Evolutionary conservation across 139 green algal species (phyloP).

Genomic region (Coelastrella sp.): DNA sequence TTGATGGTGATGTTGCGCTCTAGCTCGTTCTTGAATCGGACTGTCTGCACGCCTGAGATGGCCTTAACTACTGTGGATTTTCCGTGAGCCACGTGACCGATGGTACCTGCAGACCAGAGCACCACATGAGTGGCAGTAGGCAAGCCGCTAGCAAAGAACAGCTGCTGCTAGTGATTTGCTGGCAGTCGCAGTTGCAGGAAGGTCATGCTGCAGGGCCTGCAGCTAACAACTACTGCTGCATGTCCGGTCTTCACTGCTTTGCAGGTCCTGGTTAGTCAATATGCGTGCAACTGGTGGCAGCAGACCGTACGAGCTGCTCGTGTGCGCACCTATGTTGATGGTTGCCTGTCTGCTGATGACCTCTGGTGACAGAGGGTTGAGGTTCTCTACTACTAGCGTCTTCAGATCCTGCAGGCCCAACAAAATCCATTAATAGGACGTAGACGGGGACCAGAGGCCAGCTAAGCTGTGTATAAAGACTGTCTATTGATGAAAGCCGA

Average conservation of each 20-base stretch:
- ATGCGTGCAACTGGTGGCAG: too few relatives aligned
- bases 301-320: background rate
- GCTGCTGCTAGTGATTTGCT: background rate
- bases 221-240: background rate
- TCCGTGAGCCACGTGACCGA: constrained; percentile 99
- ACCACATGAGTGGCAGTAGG: too few relatives aligned
- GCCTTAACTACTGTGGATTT: constrained; percentile 99
- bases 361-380: constrained; percentile 97
- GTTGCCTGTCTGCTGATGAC: constrained; percentile 99
- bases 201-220: background rate
- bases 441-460: too few relatives aligned
- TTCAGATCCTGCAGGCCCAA: constrained; percentile 84
- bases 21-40: constrained; percentile 99
- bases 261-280: too few relatives aligned
- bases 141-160: background rate
- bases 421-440: too few relatives aligned
- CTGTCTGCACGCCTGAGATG: constrained; percentile 99
- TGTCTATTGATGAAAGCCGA: background rate
- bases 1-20: constrained; percentile 99
- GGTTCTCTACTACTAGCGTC: constrained; percentile 86
- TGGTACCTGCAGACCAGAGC: constrained; percentile 85
- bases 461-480: background rate
- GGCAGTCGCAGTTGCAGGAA: background rate
- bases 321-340: constrained; percentile 97
- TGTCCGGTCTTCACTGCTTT: background rate